Percentiles rank a stretch among this genome's conserved stretches.
These are phyloP conservation scores for Ramichloridium luteum DNA, from an alignment of 2,329 filamentous ascomycete genomes.

Conservation along the genomic window DNA sequence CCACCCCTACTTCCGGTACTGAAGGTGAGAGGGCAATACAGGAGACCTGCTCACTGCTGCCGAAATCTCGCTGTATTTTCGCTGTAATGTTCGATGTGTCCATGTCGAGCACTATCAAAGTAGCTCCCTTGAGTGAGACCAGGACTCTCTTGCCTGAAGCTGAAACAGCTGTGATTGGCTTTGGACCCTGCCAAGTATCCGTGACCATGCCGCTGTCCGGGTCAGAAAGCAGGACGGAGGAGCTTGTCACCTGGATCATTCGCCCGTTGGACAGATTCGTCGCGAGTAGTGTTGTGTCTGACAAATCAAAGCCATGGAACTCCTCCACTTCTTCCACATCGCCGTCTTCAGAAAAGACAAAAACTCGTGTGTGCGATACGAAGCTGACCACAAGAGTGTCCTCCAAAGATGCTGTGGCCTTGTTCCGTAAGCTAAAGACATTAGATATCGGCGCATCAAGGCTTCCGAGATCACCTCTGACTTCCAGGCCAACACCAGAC, in stretches of 20 bases:
- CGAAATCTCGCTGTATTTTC: conserved; percentile 48
- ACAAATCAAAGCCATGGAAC: conserved; percentile 58
- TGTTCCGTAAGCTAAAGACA: conserved; percentile 50
- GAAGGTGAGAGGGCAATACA: conserved; percentile 64
- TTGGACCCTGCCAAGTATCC: conserved; percentile 46
- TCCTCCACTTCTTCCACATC: conserved; percentile 77
- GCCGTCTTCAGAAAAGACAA: conserved; percentile 60
- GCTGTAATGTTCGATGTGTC: conserved; percentile 43
- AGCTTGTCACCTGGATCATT: conserved; percentile 65
- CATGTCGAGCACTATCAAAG: conserved; percentile 57
- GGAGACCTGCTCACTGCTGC: conserved; percentile 63
- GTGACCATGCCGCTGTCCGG: conserved; percentile 40
- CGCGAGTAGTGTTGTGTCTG: conserved; percentile 59
- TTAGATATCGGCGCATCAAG: conserved; percentile 39
- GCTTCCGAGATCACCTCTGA: conserved; percentile 53
- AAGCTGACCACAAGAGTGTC: conserved; percentile 74
- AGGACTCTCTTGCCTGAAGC: conserved; percentile 58
- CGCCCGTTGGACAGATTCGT: conserved; percentile 48
- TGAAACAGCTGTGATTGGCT: conserved; percentile 63
- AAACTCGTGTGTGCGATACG: conserved; percentile 70
- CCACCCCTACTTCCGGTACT: conserved; percentile 55
- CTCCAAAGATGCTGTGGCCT: conserved; percentile 51
- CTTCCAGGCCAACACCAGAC: conserved; percentile 81
- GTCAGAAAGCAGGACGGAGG: conserved; percentile 50
- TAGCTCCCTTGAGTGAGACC: conserved; percentile 63